phyloP scores from a whole-genome alignment of 345 rosid genomes.

The Conringia planisiliqua region DNA sequence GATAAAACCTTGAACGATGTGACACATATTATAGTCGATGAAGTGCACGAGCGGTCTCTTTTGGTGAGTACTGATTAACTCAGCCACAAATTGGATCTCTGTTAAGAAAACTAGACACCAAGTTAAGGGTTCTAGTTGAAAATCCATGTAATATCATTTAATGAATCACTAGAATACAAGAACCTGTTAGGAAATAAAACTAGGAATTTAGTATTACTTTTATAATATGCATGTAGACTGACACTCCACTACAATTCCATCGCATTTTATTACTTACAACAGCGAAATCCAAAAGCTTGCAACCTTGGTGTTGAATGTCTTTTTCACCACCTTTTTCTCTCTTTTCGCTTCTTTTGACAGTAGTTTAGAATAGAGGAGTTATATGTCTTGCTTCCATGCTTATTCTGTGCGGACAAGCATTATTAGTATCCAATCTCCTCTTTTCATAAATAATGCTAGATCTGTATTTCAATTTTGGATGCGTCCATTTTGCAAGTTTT shows the following conservation, averaged over 20 bases:
- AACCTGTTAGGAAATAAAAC: neutral
- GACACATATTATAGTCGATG: slow-evolving; percentile 89
- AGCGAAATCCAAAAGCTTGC: slow-evolving; percentile 3
- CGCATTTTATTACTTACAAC: neutral
- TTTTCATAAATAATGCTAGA: slow-evolving; percentile 11
- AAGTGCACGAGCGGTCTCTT: slow-evolving; percentile 93
- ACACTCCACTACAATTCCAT: neutral
- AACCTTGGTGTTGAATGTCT: neutral
- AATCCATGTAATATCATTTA: neutral
- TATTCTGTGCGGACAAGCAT: neutral
- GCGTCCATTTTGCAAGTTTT: neutral
- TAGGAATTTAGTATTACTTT: neutral
- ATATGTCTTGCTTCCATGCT: neutral
- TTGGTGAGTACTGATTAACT: slow-evolving; percentile 53
- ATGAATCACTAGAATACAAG: neutral
- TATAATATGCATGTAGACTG: neutral
- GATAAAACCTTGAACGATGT: slow-evolving; percentile 66
- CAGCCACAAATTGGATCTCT: neutral
- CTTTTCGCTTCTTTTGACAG: slow-evolving; percentile 5
- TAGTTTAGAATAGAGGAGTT: neutral
- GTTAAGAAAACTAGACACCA: neutral
- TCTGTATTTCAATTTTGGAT: neutral
- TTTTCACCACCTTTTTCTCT: neutral
- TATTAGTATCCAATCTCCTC: slow-evolving; percentile 2
- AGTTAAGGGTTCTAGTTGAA: neutral